Evolutionary conservation across 2,329 filamentous ascomycete genomes (phyloP), one percentile per base, ranked within the genome.

Genomic region (Cordyceps farinosa): DNA sequence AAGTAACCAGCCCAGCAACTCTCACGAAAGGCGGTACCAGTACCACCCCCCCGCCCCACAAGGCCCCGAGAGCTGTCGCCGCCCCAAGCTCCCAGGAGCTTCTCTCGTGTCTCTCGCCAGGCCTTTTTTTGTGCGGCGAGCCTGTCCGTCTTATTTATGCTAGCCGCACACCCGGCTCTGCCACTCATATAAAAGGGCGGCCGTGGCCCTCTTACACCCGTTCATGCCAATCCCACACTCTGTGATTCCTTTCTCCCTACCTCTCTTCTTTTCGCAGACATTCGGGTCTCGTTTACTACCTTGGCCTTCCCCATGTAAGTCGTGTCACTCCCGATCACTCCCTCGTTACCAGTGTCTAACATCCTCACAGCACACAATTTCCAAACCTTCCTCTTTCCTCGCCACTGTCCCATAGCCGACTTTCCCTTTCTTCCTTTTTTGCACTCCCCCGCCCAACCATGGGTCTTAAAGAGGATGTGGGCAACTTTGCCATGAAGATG

Each of bases 401-500:
- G 27, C 10, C 7, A 8, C 9, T 32, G 17, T 38, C 22, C 7
- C 13, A 29, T 44, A 13, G n/a, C 36, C 17, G 29, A 22, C 22
- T 38, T 5, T 40, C n/a, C 9, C 40, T 11, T 13, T 47, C 17
- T 51, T 22, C 5, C 45, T 7, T 32, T 22, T 34, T 29, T 34
- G 11, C 11, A 17, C 36, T 5, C 52, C 15, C 7, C 11, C 42
- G 44, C 2, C 9, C 29, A 32, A 50, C 40, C 42, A 62, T 62
- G 60, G 44, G 40, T 27, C 30, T 55, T 7, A 30, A 5, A 32
- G 32, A 48, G 22, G 27, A 48, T 10, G 60, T 29, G 17, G 51
- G 42, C 60, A 27, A 63, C 54, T 62, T 73, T 53, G 38, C 76
- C 69, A 57, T 65, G 65, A 69, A 70, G 62, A 73, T 85, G 56